Evolutionary conservation across 768 basidiomycete species (phyloP).

Genomic region (Trametes cingulata): DNA sequence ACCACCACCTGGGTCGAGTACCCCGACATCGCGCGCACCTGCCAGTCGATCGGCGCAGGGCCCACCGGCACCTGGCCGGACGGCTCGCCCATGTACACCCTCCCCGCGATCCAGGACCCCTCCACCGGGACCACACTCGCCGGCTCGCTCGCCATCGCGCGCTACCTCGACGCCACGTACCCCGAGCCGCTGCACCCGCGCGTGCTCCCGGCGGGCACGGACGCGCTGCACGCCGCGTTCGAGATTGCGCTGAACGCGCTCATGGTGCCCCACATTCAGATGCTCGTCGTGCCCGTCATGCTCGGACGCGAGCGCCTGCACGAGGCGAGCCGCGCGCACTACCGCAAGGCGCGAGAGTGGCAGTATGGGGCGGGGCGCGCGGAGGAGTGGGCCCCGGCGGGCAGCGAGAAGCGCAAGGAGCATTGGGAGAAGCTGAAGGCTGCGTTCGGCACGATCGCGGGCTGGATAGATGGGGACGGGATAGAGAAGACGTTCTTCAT

Average conservation of each 20-base stretch:
- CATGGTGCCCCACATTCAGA: neutral
- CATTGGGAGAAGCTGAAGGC: conserved; percentile 31
- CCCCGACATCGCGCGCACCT: conserved; percentile 44
- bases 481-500: conserved; percentile 32
- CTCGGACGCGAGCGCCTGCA: conserved; percentile 4
- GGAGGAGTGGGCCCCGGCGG: conserved; percentile 32
- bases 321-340: conserved; percentile 29
- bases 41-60: conserved; percentile 38
- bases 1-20: conserved; percentile 54
- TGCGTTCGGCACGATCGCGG: conserved; percentile 29
- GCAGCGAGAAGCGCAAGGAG: conserved; percentile 28
- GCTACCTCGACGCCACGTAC: conserved; percentile 31
- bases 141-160: conserved; percentile 33
- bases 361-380: conserved; percentile 33
- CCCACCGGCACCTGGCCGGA: conserved; percentile 34
- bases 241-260: conserved; percentile 14
- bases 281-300: conserved; percentile 19
- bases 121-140: conserved; percentile 21
- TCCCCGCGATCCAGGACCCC: conserved; percentile 33
- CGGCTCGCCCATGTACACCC: conserved; percentile 26
- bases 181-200: conserved; percentile 34
- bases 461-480: conserved; percentile 32
- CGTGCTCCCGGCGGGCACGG: conserved; percentile 35
- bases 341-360: conserved; percentile 36
- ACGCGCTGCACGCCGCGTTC: conserved; percentile 31